Conservation (phyloP, 305 asterid genomes). For the Fraxinus baroniana region DNA sequence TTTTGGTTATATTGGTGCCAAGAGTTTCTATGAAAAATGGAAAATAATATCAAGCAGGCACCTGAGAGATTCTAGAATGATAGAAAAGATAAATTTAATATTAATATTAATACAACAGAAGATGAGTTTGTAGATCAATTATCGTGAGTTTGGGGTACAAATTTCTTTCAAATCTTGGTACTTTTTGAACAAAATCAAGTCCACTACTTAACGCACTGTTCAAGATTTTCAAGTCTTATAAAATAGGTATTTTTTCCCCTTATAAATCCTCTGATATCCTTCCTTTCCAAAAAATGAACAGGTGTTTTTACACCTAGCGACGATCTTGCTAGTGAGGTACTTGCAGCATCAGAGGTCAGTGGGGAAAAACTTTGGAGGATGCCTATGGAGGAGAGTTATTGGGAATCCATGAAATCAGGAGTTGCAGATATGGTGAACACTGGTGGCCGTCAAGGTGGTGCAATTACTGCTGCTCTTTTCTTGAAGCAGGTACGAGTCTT, state of each 20-base stretch:
- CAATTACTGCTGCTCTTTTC: conserved; percentile 95
- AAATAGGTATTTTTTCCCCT: background rate
- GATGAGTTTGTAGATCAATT: background rate
- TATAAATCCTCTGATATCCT: background rate
- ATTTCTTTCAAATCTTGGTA: background rate
- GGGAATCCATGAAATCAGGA: conserved; percentile 92
- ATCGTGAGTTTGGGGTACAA: background rate
- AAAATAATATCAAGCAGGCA: background rate
- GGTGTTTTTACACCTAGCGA: conserved; percentile 89
- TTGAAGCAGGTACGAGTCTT: conserved; percentile 70
- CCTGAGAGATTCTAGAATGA: background rate
- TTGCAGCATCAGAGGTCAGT: conserved; percentile 67
- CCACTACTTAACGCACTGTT: background rate
- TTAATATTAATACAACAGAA: background rate
- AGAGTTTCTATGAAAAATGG: background rate
- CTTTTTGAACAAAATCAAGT: background rate
- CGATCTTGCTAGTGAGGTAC: conserved; percentile 81
- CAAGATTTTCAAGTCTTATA: background rate
- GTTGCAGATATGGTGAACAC: conserved; percentile 98
- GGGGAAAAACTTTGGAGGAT: conserved; percentile 93
- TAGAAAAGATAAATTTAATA: background rate
- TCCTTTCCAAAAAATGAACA: conserved; percentile 23
- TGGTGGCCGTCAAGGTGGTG: conserved; percentile 92
- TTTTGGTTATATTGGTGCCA: background rate
- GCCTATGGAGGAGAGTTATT: conserved; percentile 91